phyloP scores from a whole-genome alignment of 805 yeast species.

The Monosporozyma yasuniensis region DNA sequence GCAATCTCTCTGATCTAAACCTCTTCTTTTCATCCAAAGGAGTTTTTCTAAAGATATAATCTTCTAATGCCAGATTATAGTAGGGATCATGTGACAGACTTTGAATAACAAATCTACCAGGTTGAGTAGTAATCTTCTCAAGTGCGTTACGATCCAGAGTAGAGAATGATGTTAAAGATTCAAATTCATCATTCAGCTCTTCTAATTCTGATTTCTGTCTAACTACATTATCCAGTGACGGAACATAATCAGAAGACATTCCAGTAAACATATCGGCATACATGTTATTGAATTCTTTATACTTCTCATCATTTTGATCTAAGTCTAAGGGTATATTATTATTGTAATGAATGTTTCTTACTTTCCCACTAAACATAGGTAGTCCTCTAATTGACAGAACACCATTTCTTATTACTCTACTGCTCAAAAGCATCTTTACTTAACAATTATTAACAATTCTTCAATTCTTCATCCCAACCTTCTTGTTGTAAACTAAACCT shows the following conservation, averaged over 20 bases:
- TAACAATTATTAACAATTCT: too few species aligned
- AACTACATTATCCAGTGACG: neutral
- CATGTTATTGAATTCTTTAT: slow-evolving; percentile 29
- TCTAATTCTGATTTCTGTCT: slow-evolving; percentile 30
- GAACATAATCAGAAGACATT: neutral
- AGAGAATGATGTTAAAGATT: slow-evolving; percentile 5
- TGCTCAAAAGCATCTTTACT: neutral
- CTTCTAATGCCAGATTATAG: slow-evolving; percentile 73
- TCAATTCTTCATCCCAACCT: too few species aligned
- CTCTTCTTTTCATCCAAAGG: slow-evolving; percentile 32
- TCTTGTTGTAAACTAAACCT: too few species aligned
- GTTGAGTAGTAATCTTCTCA: slow-evolving; percentile 26
- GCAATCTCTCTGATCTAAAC: slow-evolving; percentile 40
- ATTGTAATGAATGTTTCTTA: neutral
- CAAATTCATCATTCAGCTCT: slow-evolving; percentile 29
- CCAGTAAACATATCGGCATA: slow-evolving; percentile 31
- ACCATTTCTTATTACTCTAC: neutral
- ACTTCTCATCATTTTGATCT: slow-evolving; percentile 15
- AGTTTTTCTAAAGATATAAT: slow-evolving; percentile 58
- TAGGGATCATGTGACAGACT: slow-evolving; percentile 50
- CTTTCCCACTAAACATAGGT: neutral
- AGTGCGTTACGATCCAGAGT: slow-evolving; percentile 14
- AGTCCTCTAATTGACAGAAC: neutral
- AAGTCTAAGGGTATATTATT: slow-evolving; percentile 15
- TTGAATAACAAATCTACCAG: slow-evolving; percentile 50